These are phyloP conservation scores for Coleophoma crateriformis DNA, from an alignment of 2,329 filamentous ascomycete species.

Conservation along the genomic window DNA sequence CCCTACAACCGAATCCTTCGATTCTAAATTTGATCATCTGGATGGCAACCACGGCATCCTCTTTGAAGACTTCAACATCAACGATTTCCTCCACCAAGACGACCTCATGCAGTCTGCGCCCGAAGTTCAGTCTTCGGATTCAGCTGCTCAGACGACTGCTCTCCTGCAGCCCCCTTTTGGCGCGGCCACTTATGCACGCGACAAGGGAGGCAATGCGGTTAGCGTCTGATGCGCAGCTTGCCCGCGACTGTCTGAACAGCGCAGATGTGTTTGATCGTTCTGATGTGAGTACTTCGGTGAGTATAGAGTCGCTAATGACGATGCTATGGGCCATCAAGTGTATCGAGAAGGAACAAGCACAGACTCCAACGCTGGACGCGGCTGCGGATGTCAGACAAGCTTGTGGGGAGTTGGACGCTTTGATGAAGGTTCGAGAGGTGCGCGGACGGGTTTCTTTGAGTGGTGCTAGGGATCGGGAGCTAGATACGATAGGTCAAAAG, in stretches of 20 bases:
- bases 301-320: slow-evolving; percentile 25
- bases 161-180: slow-evolving; percentile 69
- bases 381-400: slow-evolving; percentile 21
- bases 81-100: slow-evolving; percentile 48
- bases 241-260: slow-evolving; percentile 23
- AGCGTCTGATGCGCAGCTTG: slow-evolving; percentile 46
- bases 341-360: slow-evolving; percentile 19
- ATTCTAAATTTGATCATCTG: slow-evolving; percentile 64
- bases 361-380: slow-evolving; percentile 19
- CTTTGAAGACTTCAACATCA: slow-evolving; percentile 45
- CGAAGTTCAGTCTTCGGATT: slow-evolving; percentile 28
- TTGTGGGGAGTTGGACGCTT: slow-evolving; percentile 16
- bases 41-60: slow-evolving; percentile 54
- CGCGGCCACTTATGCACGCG: slow-evolving; percentile 69
- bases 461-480: slow-evolving; percentile 5
- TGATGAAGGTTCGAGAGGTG: slow-evolving; percentile 18
- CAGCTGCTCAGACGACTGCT: slow-evolving; percentile 43
- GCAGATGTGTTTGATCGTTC: slow-evolving; percentile 19
- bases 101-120: slow-evolving; percentile 21
- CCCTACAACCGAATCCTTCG: slow-evolving; percentile 64
- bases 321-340: slow-evolving; percentile 24
- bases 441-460: not conserved
- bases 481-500: slow-evolving; percentile 16
- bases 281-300: slow-evolving; percentile 15
- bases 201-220: slow-evolving; percentile 70